Conservation (phyloP, 1,284 basidiomycete genomes). For the Mycena sp. region DNA sequence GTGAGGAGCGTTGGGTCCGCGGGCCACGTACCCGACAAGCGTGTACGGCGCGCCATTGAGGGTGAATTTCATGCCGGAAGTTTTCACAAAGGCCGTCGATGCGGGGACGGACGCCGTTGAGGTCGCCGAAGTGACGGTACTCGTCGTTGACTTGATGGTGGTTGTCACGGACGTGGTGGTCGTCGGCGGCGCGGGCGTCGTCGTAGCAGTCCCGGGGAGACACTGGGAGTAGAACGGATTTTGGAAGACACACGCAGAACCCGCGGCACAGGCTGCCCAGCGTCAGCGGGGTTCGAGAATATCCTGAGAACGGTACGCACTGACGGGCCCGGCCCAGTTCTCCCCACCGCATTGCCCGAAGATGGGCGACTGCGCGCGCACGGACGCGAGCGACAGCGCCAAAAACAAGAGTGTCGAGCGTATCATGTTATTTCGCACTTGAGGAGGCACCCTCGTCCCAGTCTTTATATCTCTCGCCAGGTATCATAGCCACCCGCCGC, state of each 20-base stretch:
- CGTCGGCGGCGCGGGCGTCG: not conserved
- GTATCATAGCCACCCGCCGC: too few species aligned
- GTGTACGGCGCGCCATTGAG: constrained; percentile 60
- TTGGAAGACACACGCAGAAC: constrained; percentile 22
- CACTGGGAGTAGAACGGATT: constrained; percentile 45
- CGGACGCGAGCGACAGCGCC: not conserved
- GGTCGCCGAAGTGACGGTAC: not conserved
- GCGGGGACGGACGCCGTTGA: constrained; percentile 28
- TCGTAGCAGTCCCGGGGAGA: constrained; percentile 31
- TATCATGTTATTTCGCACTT: constrained; percentile 8
- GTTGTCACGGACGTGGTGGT: not conserved
- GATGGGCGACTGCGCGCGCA: constrained; percentile 20
- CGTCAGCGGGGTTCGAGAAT: not conserved
- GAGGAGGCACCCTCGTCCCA: not conserved
- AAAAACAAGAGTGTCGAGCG: constrained; percentile 1
- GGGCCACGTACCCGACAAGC: constrained; percentile 51
- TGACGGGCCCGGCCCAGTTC: constrained; percentile 31
- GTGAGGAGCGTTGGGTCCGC: not conserved
- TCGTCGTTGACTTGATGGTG: not conserved
- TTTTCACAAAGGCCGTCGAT: constrained; percentile 57
- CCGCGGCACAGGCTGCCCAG: constrained; percentile 30
- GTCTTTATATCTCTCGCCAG: not conserved
- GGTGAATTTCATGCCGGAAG: constrained; percentile 59
- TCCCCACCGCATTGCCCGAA: constrained; percentile 40
- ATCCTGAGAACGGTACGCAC: constrained; percentile 16